These are phyloP conservation scores for Globisporangium viniferum DNA, from an alignment of 352 stramenopile species.

Conservation along the genomic window DNA sequence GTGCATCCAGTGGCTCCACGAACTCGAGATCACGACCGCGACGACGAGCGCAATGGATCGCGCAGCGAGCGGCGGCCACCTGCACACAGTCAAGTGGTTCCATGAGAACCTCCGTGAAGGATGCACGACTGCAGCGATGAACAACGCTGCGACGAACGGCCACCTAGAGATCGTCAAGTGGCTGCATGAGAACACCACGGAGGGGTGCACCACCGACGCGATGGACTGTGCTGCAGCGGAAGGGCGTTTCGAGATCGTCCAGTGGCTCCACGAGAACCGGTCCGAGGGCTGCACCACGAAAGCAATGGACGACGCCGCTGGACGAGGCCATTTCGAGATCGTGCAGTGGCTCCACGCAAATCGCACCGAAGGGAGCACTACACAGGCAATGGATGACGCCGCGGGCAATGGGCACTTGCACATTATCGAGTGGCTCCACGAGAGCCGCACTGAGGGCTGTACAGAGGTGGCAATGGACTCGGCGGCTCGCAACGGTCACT, in stretches of 20 bases:
- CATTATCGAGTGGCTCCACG: conserved; percentile 57
- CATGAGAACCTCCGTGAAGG: conserved; percentile 16
- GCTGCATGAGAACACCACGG: conserved; percentile 19
- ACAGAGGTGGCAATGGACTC: conserved; percentile 26
- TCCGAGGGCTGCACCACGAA: conserved; percentile 19
- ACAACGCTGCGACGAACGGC: conserved; percentile 18
- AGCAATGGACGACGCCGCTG: conserved; percentile 21
- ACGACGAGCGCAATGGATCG: conserved; percentile 18
- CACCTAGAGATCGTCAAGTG: conserved; percentile 20
- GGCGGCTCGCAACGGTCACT: conserved; percentile 8
- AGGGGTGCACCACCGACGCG: conserved; percentile 20
- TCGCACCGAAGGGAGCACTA: conserved; percentile 1
- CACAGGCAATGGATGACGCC: conserved; percentile 13
- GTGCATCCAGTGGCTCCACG: conserved; percentile 19
- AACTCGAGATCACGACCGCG: conserved; percentile 1
- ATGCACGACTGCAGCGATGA: conserved; percentile 22
- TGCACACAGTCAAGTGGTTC: conserved; percentile 20
- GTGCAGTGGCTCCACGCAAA: conserved; percentile 19
- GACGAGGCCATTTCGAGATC: conserved; percentile 17
- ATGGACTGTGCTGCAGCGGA: conserved; percentile 26
- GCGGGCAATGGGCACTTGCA: conserved; percentile 9
- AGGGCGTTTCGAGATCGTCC: conserved; percentile 21
- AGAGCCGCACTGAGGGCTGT: conserved; percentile 16
- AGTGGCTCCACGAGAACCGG: conserved; percentile 21
- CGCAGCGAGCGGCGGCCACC: conserved; percentile 19